Evolutionary conservation across 2,329 filamentous ascomycete species (phyloP).

Genomic region (Apiospora koreana): DNA sequence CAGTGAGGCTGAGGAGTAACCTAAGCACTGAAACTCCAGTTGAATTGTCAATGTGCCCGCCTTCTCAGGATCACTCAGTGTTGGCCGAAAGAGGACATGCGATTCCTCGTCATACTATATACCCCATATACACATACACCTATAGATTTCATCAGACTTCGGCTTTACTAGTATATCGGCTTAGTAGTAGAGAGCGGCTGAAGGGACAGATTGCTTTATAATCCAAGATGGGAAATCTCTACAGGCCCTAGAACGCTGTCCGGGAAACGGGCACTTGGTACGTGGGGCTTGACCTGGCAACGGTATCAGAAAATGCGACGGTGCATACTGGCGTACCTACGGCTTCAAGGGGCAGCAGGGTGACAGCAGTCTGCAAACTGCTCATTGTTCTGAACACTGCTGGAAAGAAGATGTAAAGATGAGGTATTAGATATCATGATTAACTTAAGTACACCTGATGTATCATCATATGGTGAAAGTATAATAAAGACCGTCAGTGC

Average conservation of each 20-base stretch:
- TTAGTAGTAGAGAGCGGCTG: neutral
- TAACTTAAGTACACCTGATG: no score
- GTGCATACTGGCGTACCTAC: neutral
- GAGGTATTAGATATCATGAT: neutral
- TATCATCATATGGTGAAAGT: neutral
- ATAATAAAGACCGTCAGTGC: neutral
- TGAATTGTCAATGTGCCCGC: neutral
- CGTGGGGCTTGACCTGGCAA: conserved; percentile 2
- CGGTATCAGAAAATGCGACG: neutral
- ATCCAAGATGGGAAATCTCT: neutral
- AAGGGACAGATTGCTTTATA: neutral
- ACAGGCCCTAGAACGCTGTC: neutral
- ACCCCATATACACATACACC: neutral
- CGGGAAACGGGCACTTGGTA: neutral
- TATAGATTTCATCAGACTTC: neutral
- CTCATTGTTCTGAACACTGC: neutral
- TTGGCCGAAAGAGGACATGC: no score
- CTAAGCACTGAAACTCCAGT: neutral
- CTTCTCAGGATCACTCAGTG: no score
- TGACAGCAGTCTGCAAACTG: neutral
- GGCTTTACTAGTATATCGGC: neutral
- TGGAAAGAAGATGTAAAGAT: neutral
- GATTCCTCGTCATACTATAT: neutral
- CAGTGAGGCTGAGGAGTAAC: neutral
- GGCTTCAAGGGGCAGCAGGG: neutral